Evolutionary conservation across 2,329 filamentous ascomycete species (phyloP).

Genomic region (Monosporascus sp.): DNA sequence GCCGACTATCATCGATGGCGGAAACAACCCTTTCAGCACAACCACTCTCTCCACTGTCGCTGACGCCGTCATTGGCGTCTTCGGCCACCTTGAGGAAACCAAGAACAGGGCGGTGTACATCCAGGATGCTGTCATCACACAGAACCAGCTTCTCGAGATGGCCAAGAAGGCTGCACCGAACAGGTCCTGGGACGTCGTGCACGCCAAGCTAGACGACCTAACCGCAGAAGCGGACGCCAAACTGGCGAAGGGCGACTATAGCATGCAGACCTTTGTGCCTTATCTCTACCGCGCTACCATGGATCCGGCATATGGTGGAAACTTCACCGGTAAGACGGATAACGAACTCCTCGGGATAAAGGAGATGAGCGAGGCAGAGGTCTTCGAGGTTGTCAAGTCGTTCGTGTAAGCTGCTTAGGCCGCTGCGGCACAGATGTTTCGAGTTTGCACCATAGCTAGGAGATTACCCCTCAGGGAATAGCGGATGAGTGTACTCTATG

Average conservation of each 20-base stretch:
- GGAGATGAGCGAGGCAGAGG: neutral
- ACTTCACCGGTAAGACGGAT: neutral
- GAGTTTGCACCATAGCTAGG: too few species aligned
- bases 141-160: conserved; percentile 42
- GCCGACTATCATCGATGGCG: conserved; percentile 44
- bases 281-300: conserved; percentile 28
- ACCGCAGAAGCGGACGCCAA: conserved; percentile 23
- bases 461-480: neutral
- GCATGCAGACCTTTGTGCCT: conserved; percentile 15
- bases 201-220: conserved; percentile 18
- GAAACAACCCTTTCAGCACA: conserved; percentile 37
- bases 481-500: neutral
- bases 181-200: conserved; percentile 16
- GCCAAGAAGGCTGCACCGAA: conserved; percentile 15
- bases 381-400: neutral
- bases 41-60: conserved; percentile 42
- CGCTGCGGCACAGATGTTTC: too few species aligned
- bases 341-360: neutral
- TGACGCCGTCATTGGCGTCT: conserved; percentile 40
- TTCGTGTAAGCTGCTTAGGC: neutral
- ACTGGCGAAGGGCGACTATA: conserved; percentile 24
- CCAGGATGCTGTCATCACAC: conserved; percentile 42
- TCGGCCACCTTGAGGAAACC: conserved; percentile 40
- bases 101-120: conserved; percentile 50
- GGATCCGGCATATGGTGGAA: conserved; percentile 23